Conservation (phyloP, 164 flowering plant genomes). For the Chimonanthus salicifolius region DNA sequence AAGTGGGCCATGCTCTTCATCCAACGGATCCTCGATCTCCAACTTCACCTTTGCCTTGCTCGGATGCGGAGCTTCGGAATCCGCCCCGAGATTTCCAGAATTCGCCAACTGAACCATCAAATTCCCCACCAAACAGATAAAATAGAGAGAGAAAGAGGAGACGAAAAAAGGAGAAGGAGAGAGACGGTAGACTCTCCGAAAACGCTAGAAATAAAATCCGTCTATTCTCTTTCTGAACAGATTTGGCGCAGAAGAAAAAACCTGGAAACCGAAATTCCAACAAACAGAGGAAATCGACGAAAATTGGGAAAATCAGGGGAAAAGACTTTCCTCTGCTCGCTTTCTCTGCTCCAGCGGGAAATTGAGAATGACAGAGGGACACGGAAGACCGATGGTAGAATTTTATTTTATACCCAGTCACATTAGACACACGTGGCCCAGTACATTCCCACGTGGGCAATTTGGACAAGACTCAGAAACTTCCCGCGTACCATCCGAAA, state of each 20-base stretch:
- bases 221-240: not conserved
- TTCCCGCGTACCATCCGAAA: not conserved
- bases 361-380: not conserved
- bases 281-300: not conserved
- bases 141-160: not conserved
- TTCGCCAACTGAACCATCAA: conserved; percentile 60
- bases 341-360: not conserved
- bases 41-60: conserved; percentile 43
- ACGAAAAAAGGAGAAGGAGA: not conserved
- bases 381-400: not conserved
- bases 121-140: not conserved
- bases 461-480: not conserved
- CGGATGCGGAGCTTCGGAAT: conserved; percentile 26
- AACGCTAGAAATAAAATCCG: not conserved
- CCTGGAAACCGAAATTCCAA: not conserved
- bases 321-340: not conserved
- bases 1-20: conserved; percentile 46
- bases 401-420: not conserved
- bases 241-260: not conserved
- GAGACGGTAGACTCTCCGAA: not conserved
- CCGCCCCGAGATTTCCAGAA: conserved; percentile 33
- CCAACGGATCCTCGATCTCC: conserved; percentile 51
- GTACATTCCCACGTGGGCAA: not conserved
- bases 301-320: not conserved
- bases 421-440: not conserved